phyloP scores from a whole-genome alignment of 176 grass and related monocot species.

The Lolium multiflorum region DNA sequence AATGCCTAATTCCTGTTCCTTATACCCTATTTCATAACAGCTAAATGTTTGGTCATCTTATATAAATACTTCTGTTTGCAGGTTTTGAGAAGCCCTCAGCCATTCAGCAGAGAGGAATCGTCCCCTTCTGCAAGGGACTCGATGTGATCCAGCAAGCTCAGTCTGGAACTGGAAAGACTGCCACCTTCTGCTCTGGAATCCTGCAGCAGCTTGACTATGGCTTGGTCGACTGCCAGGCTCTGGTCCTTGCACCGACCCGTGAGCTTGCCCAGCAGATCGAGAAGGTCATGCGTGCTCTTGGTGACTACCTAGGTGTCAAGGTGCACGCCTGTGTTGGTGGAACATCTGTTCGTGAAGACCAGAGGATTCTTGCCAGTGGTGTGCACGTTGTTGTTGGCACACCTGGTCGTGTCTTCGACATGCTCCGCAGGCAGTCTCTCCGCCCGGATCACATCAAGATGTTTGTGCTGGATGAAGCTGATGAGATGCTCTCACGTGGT shows the following conservation, averaged over 20 bases:
- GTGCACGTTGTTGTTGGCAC: slow-evolving; percentile 90
- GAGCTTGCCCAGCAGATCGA: slow-evolving; percentile 88
- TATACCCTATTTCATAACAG: neutral
- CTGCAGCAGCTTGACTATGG: slow-evolving; percentile 82
- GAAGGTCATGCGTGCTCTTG: slow-evolving; percentile 89
- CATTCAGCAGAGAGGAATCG: slow-evolving; percentile 86
- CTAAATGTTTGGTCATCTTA: neutral
- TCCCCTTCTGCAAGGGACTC: slow-evolving; percentile 83
- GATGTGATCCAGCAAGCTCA: slow-evolving; percentile 94
- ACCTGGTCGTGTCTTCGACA: slow-evolving; percentile 87
- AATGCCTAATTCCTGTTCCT: neutral
- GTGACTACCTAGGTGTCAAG: slow-evolving; percentile 83
- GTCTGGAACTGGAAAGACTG: slow-evolving; percentile 86
- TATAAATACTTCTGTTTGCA: slow-evolving; percentile 25
- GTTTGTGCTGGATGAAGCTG: slow-evolving; percentile 95
- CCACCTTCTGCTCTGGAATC: slow-evolving; percentile 89
- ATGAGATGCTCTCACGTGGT: slow-evolving; percentile 97
- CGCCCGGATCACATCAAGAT: slow-evolving; percentile 86
- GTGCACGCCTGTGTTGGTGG: slow-evolving; percentile 91
- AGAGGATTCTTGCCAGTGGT: slow-evolving; percentile 79
- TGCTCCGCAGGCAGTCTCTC: slow-evolving; percentile 80
- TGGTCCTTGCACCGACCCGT: slow-evolving; percentile 83
- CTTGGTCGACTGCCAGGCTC: slow-evolving; percentile 69
- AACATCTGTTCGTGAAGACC: slow-evolving; percentile 81
- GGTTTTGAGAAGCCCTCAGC: slow-evolving; percentile 95